Percentiles rank a stretch among this genome's conserved stretches.
phyloP scores from a whole-genome alignment of 768 basidiomycete genomes.

The Flagelloscypha sp. region DNA sequence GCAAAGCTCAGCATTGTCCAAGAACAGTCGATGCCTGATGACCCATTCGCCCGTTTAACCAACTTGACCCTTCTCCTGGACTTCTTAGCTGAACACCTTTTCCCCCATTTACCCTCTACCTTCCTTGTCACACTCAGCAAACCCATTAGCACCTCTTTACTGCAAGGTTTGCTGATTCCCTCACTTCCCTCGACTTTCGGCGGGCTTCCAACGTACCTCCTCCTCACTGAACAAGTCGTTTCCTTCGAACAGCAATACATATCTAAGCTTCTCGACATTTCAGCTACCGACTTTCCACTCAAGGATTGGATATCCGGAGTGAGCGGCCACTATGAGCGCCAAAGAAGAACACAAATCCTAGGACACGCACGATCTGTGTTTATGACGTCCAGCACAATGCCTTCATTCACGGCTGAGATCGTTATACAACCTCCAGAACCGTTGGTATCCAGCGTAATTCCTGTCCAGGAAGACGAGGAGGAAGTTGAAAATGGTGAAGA shows the following conservation, averaged over 20 bases:
- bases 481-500: slow-evolving; percentile 23
- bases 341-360: slow-evolving; percentile 58
- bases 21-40: slow-evolving; percentile 21
- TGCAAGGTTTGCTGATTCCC: slow-evolving; percentile 60
- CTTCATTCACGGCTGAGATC: slow-evolving; percentile 35
- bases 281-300: slow-evolving; percentile 42
- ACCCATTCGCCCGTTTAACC: slow-evolving; percentile 35
- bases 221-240: slow-evolving; percentile 48
- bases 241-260: slow-evolving; percentile 56
- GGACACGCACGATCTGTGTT: slow-evolving; percentile 53
- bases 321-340: slow-evolving; percentile 70
- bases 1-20: too few species aligned
- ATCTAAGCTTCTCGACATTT: slow-evolving; percentile 40
- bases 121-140: slow-evolving; percentile 56
- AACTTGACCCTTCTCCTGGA: slow-evolving; percentile 49
- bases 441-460: slow-evolving; percentile 21
- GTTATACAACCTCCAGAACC: slow-evolving; percentile 24
- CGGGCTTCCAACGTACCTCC: slow-evolving; percentile 53
- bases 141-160: slow-evolving; percentile 49
- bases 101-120: slow-evolving; percentile 44
- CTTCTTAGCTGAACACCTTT: slow-evolving; percentile 55
- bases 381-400: slow-evolving; percentile 28
- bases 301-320: slow-evolving; percentile 63
- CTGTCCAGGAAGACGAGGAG: slow-evolving; percentile 15
- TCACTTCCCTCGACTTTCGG: slow-evolving; percentile 60